Evolutionary conservation across 2,329 filamentous ascomycete species (phyloP).

Genomic region (Thelonectria olida): DNA sequence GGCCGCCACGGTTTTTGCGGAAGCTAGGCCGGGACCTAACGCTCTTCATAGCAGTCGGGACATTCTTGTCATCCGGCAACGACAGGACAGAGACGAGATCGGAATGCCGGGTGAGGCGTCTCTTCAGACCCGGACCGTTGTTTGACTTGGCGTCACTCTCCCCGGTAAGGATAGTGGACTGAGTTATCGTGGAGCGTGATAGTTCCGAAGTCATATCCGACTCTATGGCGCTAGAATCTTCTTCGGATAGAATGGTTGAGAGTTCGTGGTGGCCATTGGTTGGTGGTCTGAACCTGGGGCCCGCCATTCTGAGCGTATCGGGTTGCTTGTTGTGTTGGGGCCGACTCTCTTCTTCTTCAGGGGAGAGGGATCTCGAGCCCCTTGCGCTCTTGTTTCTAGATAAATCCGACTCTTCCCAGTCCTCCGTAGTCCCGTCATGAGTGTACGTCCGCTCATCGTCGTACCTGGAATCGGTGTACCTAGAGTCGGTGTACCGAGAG

Average conservation of each 20-base stretch:
- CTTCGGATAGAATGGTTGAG: conserved; percentile 66
- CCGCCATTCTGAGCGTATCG: conserved; percentile 41
- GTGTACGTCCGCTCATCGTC: conserved; percentile 33
- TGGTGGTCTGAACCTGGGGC: conserved; percentile 54
- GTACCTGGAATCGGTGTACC: conserved; percentile 10
- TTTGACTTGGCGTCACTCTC: conserved; percentile 54
- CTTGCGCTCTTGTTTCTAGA: conserved; percentile 27
- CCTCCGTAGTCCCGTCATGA: conserved; percentile 33
- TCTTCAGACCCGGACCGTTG: conserved; percentile 68
- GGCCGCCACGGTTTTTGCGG: conserved; percentile 74
- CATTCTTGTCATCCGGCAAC: conserved; percentile 65
- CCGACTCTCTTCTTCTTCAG: conserved; percentile 31
- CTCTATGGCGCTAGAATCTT: conserved; percentile 53
- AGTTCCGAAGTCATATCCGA: conserved; percentile 63
- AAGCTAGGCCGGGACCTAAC: conserved; percentile 82
- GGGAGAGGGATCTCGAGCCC: conserved; percentile 28
- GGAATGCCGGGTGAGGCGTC: conserved; percentile 87
- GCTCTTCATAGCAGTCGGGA: conserved; percentile 71
- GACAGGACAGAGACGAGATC: conserved; percentile 95
- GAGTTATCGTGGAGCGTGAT: conserved; percentile 65
- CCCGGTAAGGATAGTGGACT: conserved; percentile 59
- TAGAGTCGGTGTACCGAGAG: conserved; percentile 2
- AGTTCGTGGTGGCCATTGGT: conserved; percentile 65
- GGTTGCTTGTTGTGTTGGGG: conserved; percentile 26
- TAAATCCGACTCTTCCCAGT: conserved; percentile 40